Evolutionary conservation across 768 basidiomycete genomes (phyloP).

Genomic region (Dioszegia aurantiaca): DNA sequence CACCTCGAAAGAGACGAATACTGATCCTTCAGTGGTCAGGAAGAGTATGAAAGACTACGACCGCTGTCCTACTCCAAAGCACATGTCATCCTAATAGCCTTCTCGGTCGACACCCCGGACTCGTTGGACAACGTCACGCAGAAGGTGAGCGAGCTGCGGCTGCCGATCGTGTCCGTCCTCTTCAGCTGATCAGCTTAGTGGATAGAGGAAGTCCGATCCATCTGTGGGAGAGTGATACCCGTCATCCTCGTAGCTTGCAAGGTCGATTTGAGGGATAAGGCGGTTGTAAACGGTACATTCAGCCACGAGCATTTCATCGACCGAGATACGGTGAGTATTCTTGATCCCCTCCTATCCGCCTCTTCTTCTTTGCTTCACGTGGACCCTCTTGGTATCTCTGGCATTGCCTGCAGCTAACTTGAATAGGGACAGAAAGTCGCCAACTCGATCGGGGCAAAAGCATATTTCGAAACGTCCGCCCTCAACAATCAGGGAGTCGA

Average conservation of each 20-base stretch:
- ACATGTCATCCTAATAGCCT: conserved; percentile 97
- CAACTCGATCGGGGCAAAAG: conserved; percentile 77
- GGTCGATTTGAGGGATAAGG: conserved; percentile 70
- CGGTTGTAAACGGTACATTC: conserved; percentile 41
- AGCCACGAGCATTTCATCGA: conserved; percentile 49
- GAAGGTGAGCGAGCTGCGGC: conserved; percentile 64
- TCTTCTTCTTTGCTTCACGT: no score
- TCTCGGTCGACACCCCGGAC: conserved; percentile 92
- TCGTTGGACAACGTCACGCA: conserved; percentile 91
- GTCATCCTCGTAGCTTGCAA: conserved; percentile 97
- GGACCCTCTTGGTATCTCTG: conserved; percentile 52
- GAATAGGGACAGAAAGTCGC: conserved; percentile 74
- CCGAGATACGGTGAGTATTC: conserved; percentile 51
- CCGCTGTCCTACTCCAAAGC: conserved; percentile 98
- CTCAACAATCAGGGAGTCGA: conserved; percentile 60
- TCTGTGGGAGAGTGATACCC: conserved; percentile 87
- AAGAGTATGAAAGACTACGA: conserved; percentile 97
- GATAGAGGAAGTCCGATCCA: conserved; percentile 97
- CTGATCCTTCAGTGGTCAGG: conserved; percentile 72
- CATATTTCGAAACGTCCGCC: conserved; percentile 92
- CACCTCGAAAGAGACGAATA: background rate
- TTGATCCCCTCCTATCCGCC: no score
- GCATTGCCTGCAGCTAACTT: conserved; percentile 20
- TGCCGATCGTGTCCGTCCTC: background rate
- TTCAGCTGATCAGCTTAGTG: conserved; percentile 59